A percentile compares a stretch with the other conserved stretches of the same genome.
These are phyloP conservation scores for Aspergillus ruber DNA, from an alignment of 2,329 filamentous ascomycete species.

Conservation along the genomic window DNA sequence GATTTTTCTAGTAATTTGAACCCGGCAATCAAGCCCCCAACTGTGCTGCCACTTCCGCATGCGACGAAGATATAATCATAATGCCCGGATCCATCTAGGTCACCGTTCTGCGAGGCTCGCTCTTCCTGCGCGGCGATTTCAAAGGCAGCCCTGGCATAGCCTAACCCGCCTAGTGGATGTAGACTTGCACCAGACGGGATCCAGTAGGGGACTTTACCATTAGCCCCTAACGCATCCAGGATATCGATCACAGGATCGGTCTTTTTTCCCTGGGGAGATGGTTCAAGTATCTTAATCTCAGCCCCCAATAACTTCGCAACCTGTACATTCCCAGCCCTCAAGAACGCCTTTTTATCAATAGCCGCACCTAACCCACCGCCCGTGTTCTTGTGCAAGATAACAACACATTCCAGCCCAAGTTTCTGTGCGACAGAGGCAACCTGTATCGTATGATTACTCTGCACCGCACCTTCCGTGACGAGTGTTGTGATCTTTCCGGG, in stretches of 20 bases:
- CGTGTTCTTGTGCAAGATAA: conserved; percentile 23
- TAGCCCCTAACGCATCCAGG: conserved; percentile 16
- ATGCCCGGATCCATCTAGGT: conserved; percentile 12
- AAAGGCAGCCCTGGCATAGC: conserved; percentile 27
- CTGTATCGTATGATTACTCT: conserved; percentile 34
- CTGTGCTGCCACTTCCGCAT: conserved; percentile 31
- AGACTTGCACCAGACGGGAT: conserved; percentile 31
- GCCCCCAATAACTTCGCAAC: conserved; percentile 24
- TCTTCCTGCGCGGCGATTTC: conserved; percentile 26
- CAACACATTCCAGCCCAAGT: conserved; percentile 19
- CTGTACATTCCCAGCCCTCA: conserved; percentile 22
- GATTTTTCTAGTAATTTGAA: conserved; percentile 26
- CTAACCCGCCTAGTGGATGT: conserved; percentile 27
- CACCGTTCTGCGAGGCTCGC: conserved; percentile 1
- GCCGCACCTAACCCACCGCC: conserved; percentile 19
- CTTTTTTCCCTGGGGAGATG: conserved; percentile 25
- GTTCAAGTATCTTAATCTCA: conserved; percentile 46
- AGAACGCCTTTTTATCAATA: conserved; percentile 13
- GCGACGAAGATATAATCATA: conserved; percentile 33
- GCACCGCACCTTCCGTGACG: conserved; percentile 31
- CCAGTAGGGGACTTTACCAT: conserved; percentile 23
- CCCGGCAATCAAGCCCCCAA: conserved; percentile 29
- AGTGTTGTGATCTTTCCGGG: conserved; percentile 17
- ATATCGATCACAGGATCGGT: conserved; percentile 39
- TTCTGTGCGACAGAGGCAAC: conserved; percentile 23